Evolutionary conservation across 139 green algal species (phyloP).

Genomic region (Coelastrella sp.): DNA sequence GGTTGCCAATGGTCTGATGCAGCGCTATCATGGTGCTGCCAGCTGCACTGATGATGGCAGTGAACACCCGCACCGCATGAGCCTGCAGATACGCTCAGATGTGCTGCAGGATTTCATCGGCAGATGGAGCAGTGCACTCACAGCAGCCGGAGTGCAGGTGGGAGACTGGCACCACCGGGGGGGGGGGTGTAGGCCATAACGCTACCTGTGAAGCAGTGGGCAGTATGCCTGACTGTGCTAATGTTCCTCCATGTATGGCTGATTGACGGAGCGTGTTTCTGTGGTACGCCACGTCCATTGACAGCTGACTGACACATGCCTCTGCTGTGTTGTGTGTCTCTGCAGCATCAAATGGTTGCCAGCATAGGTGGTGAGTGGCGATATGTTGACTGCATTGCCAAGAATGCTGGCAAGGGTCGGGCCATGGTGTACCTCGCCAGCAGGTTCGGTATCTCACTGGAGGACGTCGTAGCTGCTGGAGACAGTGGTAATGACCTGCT

Average conservation of each 20-base stretch:
- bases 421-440: conserved; percentile 79
- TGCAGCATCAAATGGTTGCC: conserved; percentile 40
- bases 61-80: conserved; percentile 91
- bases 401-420: conserved; percentile 79
- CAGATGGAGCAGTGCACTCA: conserved; percentile 8
- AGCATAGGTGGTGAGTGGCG: conserved; percentile 67
- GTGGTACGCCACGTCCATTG: too few relatives aligned
- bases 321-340: background rate
- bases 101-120: background rate
- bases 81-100: conserved; percentile 42
- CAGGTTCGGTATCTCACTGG: conserved; percentile 60
- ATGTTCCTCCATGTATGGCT: too few relatives aligned
- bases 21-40: conserved; percentile 7
- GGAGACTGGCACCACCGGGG: background rate
- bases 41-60: conserved; percentile 77
- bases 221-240: too few relatives aligned
- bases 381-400: conserved; percentile 82
- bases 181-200: background rate
- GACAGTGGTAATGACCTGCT: conserved; percentile 47
- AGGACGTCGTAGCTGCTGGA: conserved; percentile 40
- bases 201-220: background rate
- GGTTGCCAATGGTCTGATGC: background rate
- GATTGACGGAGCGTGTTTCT: too few relatives aligned
- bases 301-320: too few relatives aligned
- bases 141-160: conserved; percentile 46